phyloP scores from a whole-genome alignment of 805 yeast genomes.

The Candida alai region DNA sequence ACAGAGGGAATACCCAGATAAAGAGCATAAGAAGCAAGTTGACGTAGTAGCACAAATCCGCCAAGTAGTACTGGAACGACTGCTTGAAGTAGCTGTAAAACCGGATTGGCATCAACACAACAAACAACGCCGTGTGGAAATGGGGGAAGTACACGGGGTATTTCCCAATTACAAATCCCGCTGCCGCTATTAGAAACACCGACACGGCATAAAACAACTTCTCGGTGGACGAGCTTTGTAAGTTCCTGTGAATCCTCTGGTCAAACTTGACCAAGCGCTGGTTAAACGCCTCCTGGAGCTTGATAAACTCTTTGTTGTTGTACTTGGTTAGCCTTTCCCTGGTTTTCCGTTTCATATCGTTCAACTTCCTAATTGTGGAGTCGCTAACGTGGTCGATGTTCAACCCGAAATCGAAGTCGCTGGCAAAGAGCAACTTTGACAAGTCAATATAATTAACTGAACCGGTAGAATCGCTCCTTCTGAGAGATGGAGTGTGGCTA shows the following conservation, averaged over 20 bases:
- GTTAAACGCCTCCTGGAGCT: constrained; percentile 31
- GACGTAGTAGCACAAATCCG: constrained; percentile 91
- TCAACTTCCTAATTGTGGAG: constrained; percentile 28
- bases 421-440: constrained; percentile 32
- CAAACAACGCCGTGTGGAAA: constrained; percentile 60
- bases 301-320: constrained; percentile 24
- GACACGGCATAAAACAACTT: constrained; percentile 78
- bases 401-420: constrained; percentile 43
- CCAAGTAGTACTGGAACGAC: constrained; percentile 81
- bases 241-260: constrained; percentile 28
- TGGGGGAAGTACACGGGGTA: constrained; percentile 75
- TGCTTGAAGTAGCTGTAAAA: constrained; percentile 76
- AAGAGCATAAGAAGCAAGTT: constrained; percentile 65
- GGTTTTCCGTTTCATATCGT: constrained; percentile 33
- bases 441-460: constrained; percentile 34
- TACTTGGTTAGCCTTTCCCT: constrained; percentile 27
- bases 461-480: constrained; percentile 21
- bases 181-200: constrained; percentile 58
- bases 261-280: constrained; percentile 33
- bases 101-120: constrained; percentile 76
- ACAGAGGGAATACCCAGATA: constrained; percentile 80
- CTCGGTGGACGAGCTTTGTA: constrained; percentile 46
- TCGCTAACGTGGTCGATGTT: constrained; percentile 34
- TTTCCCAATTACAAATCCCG: constrained; percentile 75
- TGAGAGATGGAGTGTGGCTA: constrained; percentile 8